Evolutionary conservation across 345 rosid species (phyloP), one percentile per base, ranked within the genome.

Genomic region (Syzygium aromaticum): DNA sequence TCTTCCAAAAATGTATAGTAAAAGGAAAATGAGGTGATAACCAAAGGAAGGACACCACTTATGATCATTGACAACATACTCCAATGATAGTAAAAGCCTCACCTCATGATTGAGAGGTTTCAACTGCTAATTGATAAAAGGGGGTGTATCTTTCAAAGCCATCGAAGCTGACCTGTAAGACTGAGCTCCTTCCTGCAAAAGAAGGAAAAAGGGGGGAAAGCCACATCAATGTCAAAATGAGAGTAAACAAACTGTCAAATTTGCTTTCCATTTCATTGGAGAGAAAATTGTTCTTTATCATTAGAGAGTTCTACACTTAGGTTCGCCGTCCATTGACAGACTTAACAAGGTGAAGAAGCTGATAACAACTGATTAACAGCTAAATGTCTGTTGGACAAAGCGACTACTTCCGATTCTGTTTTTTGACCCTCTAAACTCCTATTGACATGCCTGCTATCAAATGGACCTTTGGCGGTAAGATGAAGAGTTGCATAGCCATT

Each of bases 131-230:
- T 91, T 91, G 86, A 54, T 87, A 82, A 94, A 94, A 51, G 94
- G 89, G 16, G 90, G 88, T 30, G 85, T 87, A 53, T 86, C 90
- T 88, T 92, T 95, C 46, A 93, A 91, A 54, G 83, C 28, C 87
- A 86, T 92, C 51, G 94, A 92, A 85, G 88, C 87, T 88, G 85
- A 83, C 84, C 78, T 89, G 90, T 95, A 96, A 84, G 88, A 92
- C 28, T 86, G 89, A 51, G 96, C 97, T 86, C 90, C 89, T 25
- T 95, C 93, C 99, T 95, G 94, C 92, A 92, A 73, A 64, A 46
- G 53, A 30, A 51, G 11, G 57, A 6, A n/a, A 16, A 80, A 6
- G 13, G 46, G 0, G 30, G 84, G 73, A 59, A 59, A 85, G 43
- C 51, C 59, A 22, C 49, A 56, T 30, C 53, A 30, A 51, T 51